Evolutionary conservation across 106 monocot species (phyloP), one percentile per base, ranked within the genome.

Genomic region (Alisma plantagoaquatica): DNA sequence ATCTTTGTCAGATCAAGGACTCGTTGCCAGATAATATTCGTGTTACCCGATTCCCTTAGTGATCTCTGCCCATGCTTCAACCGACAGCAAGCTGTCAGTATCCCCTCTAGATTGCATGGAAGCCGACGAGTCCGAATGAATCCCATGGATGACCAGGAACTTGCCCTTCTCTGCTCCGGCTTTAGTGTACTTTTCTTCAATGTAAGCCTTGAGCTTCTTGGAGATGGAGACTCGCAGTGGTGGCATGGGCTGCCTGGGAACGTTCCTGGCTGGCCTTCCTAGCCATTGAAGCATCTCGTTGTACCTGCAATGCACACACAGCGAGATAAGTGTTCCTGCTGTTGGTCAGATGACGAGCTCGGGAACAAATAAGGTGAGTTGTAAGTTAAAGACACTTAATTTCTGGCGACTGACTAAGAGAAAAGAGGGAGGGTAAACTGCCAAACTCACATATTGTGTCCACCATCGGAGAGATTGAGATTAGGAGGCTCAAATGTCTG

Each of bases 21-120:
- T 14, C 6, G 14, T 38, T 38, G 14, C n/a, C n/a, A n/a, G n/a
- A n/a, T 7, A 38, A 6, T 38, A 38, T 58, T 49, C 20, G 17
- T 4, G 22, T 24, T 81, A 87, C 92, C 82, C 83, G 16, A 87
- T 63, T 33, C 51, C 70, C 55, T 83, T 75, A 29, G 68, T 70
- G 46, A 93, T 87, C 53, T 83, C 77, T 35, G 83, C 77, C 92
- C 87, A 93, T 14, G 59, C 9, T 61, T 80, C 51, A 12, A 93
- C 67, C 23, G 92, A 83, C 21, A 93, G 70, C 58, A 93, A 70
- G 67, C 93, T 77, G 33, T 93, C 93, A 0, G 22, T 43, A 57
- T 87, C 93, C 14, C 93, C 93, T 49, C 49, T 87, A 2, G 87
- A 93, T 64, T 54, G 82, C 92, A 93, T 87, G 0, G 76, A 83